Evolutionary conservation across 2,329 filamentous ascomycete genomes (phyloP), one percentile per base, ranked within the genome.

Genomic region (Gnomoniopsis smithogilvyi): DNA sequence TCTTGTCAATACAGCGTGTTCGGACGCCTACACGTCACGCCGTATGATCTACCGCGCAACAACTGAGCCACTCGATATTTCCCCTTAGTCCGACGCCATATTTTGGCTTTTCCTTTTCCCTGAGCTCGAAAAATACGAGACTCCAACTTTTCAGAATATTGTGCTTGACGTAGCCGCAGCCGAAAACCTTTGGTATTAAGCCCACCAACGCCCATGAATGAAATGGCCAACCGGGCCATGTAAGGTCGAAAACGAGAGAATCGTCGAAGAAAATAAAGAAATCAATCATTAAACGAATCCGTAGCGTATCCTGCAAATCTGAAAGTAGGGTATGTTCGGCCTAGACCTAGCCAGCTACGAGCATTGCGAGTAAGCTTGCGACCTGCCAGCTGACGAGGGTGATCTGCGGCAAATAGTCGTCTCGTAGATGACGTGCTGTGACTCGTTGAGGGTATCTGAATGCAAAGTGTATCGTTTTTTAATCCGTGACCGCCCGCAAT

Each of bases 171-270:
- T 59, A 52, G 50, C 46, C 51, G 49, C 51, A 48, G 51, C 59
- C 59, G 19, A 56, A 51, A 49, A 51, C 56, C 21, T 56, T 56
- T 61, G 59, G 59, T 61, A 61, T 61, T 58, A 58, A 55, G 36
- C 56, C 59, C 59, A 36, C 53, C 46, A 61, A 61, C 59, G 59
- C 59, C 59, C 46, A 15, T 56, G 48, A 54, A 58, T 61, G 52
- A 55, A 41, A 61, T 61, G 59, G 56, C 53, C 47, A 54, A 33
- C 41, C 53, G 41, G 55, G 55, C 53, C 49, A 51, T 54, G 59
- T 63, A 64, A 59, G 59, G 60, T 65, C 65, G 67, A 60, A 62
- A 62, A 64, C 51, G 61, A 64, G 53, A 62, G 45, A 60, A 62
- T 64, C 64, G 56, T 65, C 67, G 62, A 62, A 65, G 60, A 56